phyloP scores from a whole-genome alignment of 345 rosid species.

The Fremontodendron californicum region DNA sequence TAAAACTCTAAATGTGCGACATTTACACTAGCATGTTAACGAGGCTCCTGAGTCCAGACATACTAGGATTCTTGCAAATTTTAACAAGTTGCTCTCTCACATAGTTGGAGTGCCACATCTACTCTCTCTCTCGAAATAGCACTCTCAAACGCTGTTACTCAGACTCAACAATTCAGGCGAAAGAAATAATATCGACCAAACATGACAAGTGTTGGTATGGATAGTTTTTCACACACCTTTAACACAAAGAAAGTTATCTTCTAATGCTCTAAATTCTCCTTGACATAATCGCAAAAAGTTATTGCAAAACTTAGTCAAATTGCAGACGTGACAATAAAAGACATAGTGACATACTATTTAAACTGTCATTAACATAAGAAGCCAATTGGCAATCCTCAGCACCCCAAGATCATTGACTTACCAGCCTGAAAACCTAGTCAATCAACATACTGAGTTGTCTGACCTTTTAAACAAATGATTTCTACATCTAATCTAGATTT shows the following conservation, averaged over 20 bases:
- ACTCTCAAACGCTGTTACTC: neutral
- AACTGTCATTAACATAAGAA: neutral
- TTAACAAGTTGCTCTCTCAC: neutral
- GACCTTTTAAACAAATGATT: neutral
- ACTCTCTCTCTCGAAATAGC: neutral
- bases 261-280: conserved; percentile 4
- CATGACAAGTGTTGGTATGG: neutral
- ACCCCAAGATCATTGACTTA: neutral
- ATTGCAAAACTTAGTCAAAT: neutral
- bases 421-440: neutral
- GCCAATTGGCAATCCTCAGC: neutral
- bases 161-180: neutral
- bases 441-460: neutral
- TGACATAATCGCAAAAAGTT: neutral
- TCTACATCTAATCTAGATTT: neutral
- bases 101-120: neutral
- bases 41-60: neutral
- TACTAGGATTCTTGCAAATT: neutral
- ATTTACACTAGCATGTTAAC: neutral
- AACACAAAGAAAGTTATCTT: neutral
- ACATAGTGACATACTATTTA: neutral
- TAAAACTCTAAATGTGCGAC: neutral
- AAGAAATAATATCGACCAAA: neutral
- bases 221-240: neutral
- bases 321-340: neutral